Conservation (phyloP, 768 basidiomycete species). For the Boletus rex-veris region DNA sequence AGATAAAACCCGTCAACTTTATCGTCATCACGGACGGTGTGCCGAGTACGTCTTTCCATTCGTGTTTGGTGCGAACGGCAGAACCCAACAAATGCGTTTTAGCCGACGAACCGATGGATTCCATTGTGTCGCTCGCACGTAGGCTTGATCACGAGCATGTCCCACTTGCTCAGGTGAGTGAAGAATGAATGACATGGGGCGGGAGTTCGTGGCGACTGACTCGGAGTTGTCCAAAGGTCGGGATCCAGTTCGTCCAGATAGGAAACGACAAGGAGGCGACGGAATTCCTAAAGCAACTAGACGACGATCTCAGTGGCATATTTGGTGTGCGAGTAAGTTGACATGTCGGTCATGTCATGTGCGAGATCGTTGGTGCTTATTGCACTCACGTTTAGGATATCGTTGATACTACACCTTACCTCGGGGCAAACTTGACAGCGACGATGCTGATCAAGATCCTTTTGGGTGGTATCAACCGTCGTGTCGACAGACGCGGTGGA, state of each 20-base stretch:
- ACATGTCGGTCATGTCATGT: no score
- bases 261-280: conserved; percentile 43
- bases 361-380: no score
- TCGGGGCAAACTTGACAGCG: conserved; percentile 40
- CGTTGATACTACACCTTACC: conserved; percentile 64
- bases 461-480: conserved; percentile 62
- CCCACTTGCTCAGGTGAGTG: conserved; percentile 50
- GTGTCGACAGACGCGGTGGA: conserved; percentile 38
- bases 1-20: conserved; percentile 54
- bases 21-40: conserved; percentile 65
- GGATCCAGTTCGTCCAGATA: conserved; percentile 73
- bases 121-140: conserved; percentile 45
- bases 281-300: conserved; percentile 49
- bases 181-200: no score
- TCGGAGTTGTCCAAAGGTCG: conserved; percentile 39
- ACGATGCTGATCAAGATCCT: conserved; percentile 58
- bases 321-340: conserved; percentile 44
- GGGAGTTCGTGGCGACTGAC: background rate
- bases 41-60: conserved; percentile 41
- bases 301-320: conserved; percentile 47
- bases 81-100: background rate
- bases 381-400: conserved; percentile 47
- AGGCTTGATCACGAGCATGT: conserved; percentile 50
- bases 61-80: background rate
- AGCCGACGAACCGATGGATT: conserved; percentile 52